Evolutionary conservation across 177 flowering plant genomes (phyloP).

Genomic region (Telopea speciosissima): DNA sequence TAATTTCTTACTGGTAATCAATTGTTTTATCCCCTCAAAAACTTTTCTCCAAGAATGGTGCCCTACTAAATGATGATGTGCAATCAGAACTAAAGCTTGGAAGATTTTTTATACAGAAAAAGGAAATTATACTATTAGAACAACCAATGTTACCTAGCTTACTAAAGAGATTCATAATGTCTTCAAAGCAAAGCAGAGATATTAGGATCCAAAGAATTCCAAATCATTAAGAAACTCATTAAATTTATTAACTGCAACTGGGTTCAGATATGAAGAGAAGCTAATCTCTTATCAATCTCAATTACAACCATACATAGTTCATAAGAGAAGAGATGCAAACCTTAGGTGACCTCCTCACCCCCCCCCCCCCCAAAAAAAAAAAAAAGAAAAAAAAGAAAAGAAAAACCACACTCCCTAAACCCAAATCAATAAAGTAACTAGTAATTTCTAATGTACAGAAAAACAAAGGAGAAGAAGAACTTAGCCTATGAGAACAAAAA

Average conservation of each 20-base stretch:
- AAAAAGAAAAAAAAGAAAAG: neutral
- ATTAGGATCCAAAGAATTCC: neutral
- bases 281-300: conserved; percentile 17
- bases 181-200: neutral
- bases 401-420: neutral
- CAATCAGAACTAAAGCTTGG: too few species aligned
- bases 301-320: conserved; percentile 16
- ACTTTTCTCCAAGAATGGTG: too few species aligned
- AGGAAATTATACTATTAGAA: too few species aligned
- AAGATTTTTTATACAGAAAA: too few species aligned
- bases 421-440: neutral
- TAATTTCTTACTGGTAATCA: too few species aligned
- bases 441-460: neutral
- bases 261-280: conserved; percentile 4
- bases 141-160: too few species aligned
- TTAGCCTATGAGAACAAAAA: neutral
- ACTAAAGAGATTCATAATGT: neutral
- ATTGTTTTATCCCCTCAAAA: too few species aligned
- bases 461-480: neutral
- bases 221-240: neutral
- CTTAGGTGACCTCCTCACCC: conserved; percentile 18
- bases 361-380: neutral
- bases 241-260: neutral
- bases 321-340: conserved; percentile 14
- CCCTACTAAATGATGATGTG: too few species aligned